Evolutionary conservation across 73 alveolate species (phyloP).

Genomic region (Tetrahymena borealis): DNA sequence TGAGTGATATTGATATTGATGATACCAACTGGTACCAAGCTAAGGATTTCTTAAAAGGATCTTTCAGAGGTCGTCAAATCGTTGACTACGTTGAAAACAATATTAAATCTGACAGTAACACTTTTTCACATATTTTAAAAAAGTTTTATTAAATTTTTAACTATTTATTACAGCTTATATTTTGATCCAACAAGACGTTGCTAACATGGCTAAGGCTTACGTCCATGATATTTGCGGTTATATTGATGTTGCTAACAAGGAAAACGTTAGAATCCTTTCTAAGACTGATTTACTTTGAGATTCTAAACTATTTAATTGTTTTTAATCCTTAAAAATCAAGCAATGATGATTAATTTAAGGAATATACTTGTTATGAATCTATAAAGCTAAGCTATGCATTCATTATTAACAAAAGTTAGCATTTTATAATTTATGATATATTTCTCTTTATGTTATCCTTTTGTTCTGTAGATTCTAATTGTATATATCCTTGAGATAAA

Average conservation of each 20-base stretch:
- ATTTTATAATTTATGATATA: neutral
- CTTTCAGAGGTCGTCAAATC: slow-evolving; percentile 35
- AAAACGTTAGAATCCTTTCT: slow-evolving; percentile 17
- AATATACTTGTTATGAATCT: neutral
- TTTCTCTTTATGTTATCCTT: too few relatives aligned
- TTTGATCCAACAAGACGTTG: slow-evolving; percentile 29
- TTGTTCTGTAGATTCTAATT: too few relatives aligned
- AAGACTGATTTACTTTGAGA: slow-evolving; percentile 32
- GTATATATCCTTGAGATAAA: too few relatives aligned
- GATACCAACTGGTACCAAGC: slow-evolving; percentile 43
- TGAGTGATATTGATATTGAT: slow-evolving; percentile 38
- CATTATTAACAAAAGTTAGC: neutral
- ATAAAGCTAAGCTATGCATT: neutral
- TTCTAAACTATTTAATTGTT: neutral
- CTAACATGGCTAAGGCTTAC: slow-evolving; percentile 47
- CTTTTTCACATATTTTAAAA: neutral
- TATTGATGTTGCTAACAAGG: slow-evolving; percentile 33
- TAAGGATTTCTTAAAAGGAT: slow-evolving; percentile 19
- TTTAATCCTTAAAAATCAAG: neutral
- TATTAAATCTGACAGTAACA: slow-evolving; percentile 24
- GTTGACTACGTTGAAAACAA: slow-evolving; percentile 34
- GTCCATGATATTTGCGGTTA: slow-evolving; percentile 38
- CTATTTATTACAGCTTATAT: slow-evolving; percentile 14
- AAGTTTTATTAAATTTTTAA: neutral
- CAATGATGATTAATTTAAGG: neutral